phyloP scores from a whole-genome alignment of 495 filamentous ascomycete species.

The Podospora comata region DNA sequence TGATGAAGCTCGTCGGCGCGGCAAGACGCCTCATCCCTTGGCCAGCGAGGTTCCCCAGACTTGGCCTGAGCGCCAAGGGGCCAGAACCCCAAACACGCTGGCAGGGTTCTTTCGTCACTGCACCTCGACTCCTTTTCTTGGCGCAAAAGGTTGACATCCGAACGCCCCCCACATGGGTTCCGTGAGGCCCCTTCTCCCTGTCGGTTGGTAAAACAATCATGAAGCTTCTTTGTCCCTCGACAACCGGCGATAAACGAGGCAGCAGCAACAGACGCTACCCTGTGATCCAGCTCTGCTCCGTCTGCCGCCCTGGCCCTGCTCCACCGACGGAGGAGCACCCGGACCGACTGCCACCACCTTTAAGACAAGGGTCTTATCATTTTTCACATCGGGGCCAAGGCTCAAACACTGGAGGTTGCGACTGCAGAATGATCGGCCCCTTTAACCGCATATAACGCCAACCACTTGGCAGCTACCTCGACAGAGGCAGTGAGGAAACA shows the following conservation, averaged over 20 bases:
- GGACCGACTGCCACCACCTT: neutral
- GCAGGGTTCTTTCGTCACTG: neutral
- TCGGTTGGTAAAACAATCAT: neutral
- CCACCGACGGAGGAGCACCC: neutral
- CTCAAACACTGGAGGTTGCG: slow-evolving; percentile 9
- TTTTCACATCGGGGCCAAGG: slow-evolving; percentile 8
- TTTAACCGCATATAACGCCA: neutral
- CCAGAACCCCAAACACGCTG: slow-evolving; percentile 6
- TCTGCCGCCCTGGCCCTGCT: neutral
- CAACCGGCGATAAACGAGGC: neutral
- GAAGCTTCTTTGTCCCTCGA: neutral
- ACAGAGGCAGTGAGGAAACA: neutral
- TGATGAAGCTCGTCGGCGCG: neutral
- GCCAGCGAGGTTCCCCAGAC: slow-evolving; percentile 9
- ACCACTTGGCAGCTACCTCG: neutral
- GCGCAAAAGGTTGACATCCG: neutral
- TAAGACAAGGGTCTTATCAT: slow-evolving; percentile 1
- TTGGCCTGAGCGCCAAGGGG: slow-evolving; percentile 9
- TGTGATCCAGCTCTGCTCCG: too few relatives aligned
- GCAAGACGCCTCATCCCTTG: neutral
- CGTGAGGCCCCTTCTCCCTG: neutral
- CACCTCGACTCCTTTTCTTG: slow-evolving; percentile 5
- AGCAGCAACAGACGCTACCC: neutral
- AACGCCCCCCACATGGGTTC: neutral
- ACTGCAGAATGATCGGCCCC: neutral